A percentile compares a stretch with the other conserved stretches of the same genome.
phyloP scores from a whole-genome alignment of 345 rosid genomes.

The Cochlearia excelsa region DNA sequence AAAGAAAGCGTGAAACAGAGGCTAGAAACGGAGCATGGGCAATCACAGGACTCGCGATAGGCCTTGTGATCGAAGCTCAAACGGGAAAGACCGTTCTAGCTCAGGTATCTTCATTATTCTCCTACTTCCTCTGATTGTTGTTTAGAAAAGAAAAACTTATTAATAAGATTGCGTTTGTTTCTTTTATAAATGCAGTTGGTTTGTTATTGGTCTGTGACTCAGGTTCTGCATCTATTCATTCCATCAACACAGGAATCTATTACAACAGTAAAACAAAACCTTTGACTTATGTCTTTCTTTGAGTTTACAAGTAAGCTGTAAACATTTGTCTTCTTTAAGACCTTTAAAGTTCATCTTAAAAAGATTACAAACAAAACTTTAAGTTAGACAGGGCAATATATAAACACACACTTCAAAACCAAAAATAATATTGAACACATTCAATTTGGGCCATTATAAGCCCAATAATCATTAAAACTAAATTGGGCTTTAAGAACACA shows the following conservation, averaged over 20 bases:
- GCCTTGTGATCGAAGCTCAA: constrained; percentile 79
- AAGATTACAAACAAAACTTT: not conserved
- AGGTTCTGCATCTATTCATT: constrained; percentile 35
- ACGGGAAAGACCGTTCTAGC: constrained; percentile 61
- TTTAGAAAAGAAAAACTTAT: constrained; percentile 1
- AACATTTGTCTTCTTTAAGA: too few species aligned
- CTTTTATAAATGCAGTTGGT: constrained; percentile 52
- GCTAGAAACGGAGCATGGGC: constrained; percentile 97
- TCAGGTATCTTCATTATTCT: constrained; percentile 46
- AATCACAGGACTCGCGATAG: constrained; percentile 77
- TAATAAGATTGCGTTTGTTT: constrained; percentile 5
- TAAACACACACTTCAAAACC: too few species aligned
- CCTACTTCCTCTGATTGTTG: not conserved
- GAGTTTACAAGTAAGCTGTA: too few species aligned
- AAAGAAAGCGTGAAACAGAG: constrained; percentile 78
- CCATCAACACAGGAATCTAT: constrained; percentile 24
- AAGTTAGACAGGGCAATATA: too few species aligned
- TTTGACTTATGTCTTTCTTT: constrained; percentile 1
- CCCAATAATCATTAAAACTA: not conserved
- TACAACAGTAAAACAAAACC: not conserved
- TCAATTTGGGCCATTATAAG: not conserved
- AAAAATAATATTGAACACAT: not conserved
- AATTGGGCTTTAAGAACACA: constrained; percentile 9
- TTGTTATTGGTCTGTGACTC: constrained; percentile 51
- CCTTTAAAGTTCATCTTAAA: not conserved